phyloP scores from a whole-genome alignment of 768 basidiomycete genomes.

The Lyophyllum atratum region DNA sequence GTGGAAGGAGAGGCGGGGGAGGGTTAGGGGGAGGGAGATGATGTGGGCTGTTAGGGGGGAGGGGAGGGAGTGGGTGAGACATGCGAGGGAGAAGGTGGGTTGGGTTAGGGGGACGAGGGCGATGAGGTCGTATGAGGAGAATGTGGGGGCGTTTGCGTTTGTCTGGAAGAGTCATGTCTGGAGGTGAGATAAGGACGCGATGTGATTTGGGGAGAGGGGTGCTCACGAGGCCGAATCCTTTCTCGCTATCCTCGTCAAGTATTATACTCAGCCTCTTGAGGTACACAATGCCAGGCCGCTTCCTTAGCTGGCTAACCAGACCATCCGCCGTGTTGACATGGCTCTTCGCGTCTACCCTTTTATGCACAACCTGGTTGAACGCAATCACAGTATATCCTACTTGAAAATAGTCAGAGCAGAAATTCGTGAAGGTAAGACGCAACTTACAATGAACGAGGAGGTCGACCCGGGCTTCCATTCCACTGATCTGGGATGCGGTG shows the following conservation, averaged over 20 bases:
- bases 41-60: constrained; percentile 79
- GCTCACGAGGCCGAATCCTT: constrained; percentile 78
- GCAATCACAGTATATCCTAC: constrained; percentile 88
- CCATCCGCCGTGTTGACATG: constrained; percentile 66
- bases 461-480: constrained; percentile 66
- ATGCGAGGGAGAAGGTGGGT: constrained; percentile 74
- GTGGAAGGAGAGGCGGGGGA: constrained; percentile 76
- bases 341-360: constrained; percentile 69
- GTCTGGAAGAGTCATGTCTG: constrained; percentile 45
- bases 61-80: constrained; percentile 77
- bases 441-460: constrained; percentile 71
- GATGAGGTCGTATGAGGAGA: constrained; percentile 75
- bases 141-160: constrained; percentile 62
- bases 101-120: constrained; percentile 75
- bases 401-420: constrained; percentile 31
- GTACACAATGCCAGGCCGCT: constrained; percentile 60
- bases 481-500: constrained; percentile 55
- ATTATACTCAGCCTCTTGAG: constrained; percentile 81
- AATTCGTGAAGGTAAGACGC: not conserved
- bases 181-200: not conserved
- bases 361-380: constrained; percentile 71
- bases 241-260: constrained; percentile 83
- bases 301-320: constrained; percentile 60
- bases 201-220: not conserved
- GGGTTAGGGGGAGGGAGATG: constrained; percentile 76